Evolutionary conservation across 345 rosid species (phyloP).

Genomic region (Salix exigua): DNA sequence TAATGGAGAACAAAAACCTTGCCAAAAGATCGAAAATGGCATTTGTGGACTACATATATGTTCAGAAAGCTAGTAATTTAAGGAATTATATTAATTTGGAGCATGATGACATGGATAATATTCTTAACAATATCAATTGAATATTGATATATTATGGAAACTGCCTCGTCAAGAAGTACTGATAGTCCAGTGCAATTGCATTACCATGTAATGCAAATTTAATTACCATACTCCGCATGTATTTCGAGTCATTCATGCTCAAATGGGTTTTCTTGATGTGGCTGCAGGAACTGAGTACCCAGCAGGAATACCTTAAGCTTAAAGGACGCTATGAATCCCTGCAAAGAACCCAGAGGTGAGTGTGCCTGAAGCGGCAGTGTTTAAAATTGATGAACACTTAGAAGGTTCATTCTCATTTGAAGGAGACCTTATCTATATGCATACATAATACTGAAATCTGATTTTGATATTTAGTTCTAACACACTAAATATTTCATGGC

Average conservation of each 20-base stretch:
- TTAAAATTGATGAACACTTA: neutral
- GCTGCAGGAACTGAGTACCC: constrained; percentile 77
- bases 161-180: neutral
- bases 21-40: neutral
- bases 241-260: neutral
- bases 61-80: neutral
- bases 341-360: constrained; percentile 77
- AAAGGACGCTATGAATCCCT: constrained; percentile 83
- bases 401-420: neutral
- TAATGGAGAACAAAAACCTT: neutral
- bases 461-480: neutral
- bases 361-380: neutral
- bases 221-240: neutral
- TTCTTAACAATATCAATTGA: neutral
- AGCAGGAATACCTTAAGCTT: constrained; percentile 89
- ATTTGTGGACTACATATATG: neutral
- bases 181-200: neutral
- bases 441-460: neutral
- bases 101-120: neutral
- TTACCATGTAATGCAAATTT: neutral
- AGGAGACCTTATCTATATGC: neutral
- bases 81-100: neutral
- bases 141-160: neutral
- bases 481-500: neutral
- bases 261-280: constrained; percentile 7